These are phyloP conservation scores for Calonectria ilicicola DNA, from an alignment of 2,329 filamentous ascomycete species.

Conservation along the genomic window DNA sequence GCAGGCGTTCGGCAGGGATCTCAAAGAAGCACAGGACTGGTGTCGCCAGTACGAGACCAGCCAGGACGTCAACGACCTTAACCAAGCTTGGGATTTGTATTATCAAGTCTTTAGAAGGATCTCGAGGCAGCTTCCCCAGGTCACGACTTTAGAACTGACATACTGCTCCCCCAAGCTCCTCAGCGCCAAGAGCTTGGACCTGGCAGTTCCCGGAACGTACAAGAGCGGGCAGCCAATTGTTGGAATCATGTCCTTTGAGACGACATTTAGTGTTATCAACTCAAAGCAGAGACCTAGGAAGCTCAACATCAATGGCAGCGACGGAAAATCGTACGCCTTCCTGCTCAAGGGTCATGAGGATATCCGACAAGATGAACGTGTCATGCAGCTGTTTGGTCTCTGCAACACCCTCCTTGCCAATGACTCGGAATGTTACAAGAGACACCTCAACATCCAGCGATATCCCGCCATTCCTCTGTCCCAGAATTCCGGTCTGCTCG, in stretches of 20 bases:
- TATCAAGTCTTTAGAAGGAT: conserved; percentile 99
- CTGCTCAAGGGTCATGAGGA: conserved; percentile 99
- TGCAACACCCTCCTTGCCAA: conserved; percentile 95
- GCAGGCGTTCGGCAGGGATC: conserved; percentile 94
- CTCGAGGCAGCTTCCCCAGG: conserved; percentile 89
- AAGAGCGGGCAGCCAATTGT: conserved; percentile 82
- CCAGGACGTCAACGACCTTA: conserved; percentile 92
- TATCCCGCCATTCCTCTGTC: conserved; percentile 98
- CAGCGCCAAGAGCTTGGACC: conserved; percentile 84
- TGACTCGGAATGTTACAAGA: conserved; percentile 96
- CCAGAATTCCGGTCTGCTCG: conserved; percentile 93
- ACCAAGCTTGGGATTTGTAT: conserved; percentile 99
- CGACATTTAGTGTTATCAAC: conserved; percentile 90
- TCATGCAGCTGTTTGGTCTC: conserved; percentile 98
- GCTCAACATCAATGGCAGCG: conserved; percentile 87
- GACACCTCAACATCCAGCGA: conserved; percentile 94
- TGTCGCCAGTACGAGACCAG: conserved; percentile 91
- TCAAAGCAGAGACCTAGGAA: conserved; percentile 97
- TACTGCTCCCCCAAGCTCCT: conserved; percentile 97
- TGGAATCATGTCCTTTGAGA: conserved; percentile 89
- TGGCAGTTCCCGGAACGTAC: conserved; percentile 97
- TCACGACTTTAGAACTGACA: conserved; percentile 92
- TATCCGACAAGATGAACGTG: conserved; percentile 97
- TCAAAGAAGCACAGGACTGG: conserved; percentile 96
- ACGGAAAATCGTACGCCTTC: conserved; percentile 89